Conservation (phyloP, 768 basidiomycete species). For the Saitozyma sp. region DNA sequence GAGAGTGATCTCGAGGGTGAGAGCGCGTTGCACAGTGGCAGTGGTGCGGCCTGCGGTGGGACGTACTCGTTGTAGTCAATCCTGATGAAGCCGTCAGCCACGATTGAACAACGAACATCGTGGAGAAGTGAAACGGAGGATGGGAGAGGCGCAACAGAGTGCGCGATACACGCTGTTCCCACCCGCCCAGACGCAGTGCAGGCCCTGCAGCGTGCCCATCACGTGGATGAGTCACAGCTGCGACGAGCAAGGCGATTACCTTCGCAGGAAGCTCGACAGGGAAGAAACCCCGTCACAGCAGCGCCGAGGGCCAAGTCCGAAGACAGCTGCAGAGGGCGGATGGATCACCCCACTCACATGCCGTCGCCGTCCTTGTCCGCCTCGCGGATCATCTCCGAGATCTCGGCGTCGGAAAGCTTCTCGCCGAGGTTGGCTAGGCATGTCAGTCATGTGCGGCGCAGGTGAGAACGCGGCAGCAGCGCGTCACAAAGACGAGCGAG, state of each 20-base stretch:
- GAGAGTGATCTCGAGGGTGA: too few species aligned
- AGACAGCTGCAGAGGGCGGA: too few species aligned
- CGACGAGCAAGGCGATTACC: too few species aligned
- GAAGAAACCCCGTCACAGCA: too few species aligned
- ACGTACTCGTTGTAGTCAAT: conserved; percentile 48
- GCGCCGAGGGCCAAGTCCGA: too few species aligned
- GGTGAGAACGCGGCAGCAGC: neutral
- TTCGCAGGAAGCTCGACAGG: too few species aligned
- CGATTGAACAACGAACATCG: neutral
- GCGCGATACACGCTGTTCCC: too few species aligned
- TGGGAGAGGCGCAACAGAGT: too few species aligned
- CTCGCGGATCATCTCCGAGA: conserved; percentile 96
- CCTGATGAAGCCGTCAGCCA: conserved; percentile 7
- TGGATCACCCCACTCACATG: conserved; percentile 53
- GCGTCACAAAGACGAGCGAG: conserved; percentile 25
- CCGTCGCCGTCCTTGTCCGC: conserved; percentile 77
- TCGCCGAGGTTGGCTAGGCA: conserved; percentile 61
- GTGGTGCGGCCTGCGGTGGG: neutral
- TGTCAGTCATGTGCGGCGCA: neutral
- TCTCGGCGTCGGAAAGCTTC: conserved; percentile 80
- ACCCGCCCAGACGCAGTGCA: too few species aligned
- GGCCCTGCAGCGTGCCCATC: too few species aligned
- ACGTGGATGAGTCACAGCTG: too few species aligned
- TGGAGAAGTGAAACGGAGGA: neutral
- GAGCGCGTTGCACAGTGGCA: too few species aligned